Evolutionary conservation across 1,284 basidiomycete species (phyloP).

Genomic region (Boletus albobrunnescens): DNA sequence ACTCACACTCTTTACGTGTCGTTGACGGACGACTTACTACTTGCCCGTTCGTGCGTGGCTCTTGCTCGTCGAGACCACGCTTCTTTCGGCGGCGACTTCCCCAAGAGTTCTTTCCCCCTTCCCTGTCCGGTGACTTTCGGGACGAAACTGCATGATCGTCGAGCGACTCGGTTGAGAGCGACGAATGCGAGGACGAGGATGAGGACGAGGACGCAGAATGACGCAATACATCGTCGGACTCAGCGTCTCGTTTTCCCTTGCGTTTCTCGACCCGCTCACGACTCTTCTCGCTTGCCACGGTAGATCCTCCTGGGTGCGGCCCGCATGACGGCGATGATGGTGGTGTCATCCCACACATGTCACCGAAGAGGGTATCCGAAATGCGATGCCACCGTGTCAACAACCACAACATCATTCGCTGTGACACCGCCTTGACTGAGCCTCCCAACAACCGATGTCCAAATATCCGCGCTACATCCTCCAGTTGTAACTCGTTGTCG

Average conservation of each 20-base stretch:
- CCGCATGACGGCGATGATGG: slow-evolving; percentile 9
- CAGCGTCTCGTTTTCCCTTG: slow-evolving; percentile 11
- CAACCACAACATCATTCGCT: slow-evolving; percentile 33
- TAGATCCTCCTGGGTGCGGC: not conserved
- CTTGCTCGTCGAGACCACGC: slow-evolving; percentile 14
- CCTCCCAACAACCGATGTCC: slow-evolving; percentile 28
- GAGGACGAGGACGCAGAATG: slow-evolving; percentile 16
- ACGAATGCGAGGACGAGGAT: slow-evolving; percentile 12
- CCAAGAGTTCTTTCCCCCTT: slow-evolving; percentile 13
- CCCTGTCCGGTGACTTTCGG: slow-evolving; percentile 13
- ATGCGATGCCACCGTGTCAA: slow-evolving; percentile 27
- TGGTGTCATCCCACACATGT: slow-evolving; percentile 26
- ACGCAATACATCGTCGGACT: not conserved
- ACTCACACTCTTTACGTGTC: slow-evolving; percentile 21
- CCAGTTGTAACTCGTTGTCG: slow-evolving; percentile 30
- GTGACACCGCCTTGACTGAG: slow-evolving; percentile 22
- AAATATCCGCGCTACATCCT: slow-evolving; percentile 34
- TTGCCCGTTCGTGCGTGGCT: not conserved
- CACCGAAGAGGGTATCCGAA: slow-evolving; percentile 26
- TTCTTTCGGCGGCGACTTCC: slow-evolving; percentile 20
- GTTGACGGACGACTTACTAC: not conserved
- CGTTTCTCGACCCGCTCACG: slow-evolving; percentile 15
- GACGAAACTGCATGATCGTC: slow-evolving; percentile 6
- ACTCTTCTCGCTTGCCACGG: not conserved
- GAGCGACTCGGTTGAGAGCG: slow-evolving; percentile 6